Percentiles rank a stretch among this genome's conserved stretches.
Conservation (phyloP, 805 yeast genomes). For the Kodamaea nitidulidarum region DNA sequence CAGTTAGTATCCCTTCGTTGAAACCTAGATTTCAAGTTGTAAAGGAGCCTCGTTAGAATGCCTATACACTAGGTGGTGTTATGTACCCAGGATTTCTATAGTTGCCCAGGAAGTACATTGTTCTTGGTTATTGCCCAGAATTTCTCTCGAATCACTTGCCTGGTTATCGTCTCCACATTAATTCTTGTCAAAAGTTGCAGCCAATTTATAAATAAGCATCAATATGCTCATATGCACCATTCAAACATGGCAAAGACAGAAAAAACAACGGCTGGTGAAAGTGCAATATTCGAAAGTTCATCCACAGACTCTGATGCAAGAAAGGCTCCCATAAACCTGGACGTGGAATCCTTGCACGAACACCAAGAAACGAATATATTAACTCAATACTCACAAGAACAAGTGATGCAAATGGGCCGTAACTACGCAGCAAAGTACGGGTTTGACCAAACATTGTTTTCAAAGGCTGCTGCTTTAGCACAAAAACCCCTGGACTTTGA, state of each 20-base stretch:
- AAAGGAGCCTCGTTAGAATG: too few species aligned
- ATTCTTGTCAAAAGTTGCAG: background rate
- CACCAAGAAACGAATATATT: slow-evolving; percentile 37
- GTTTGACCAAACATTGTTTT: slow-evolving; percentile 56
- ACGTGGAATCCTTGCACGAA: background rate
- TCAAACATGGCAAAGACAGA: background rate
- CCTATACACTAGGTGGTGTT: too few species aligned
- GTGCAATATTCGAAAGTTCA: background rate
- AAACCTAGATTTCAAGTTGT: too few species aligned
- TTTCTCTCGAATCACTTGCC: too few species aligned
- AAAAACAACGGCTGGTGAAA: background rate
- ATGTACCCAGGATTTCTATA: too few species aligned
- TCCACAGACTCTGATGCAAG: background rate
- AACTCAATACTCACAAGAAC: slow-evolving; percentile 55
- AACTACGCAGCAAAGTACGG: slow-evolving; percentile 55
- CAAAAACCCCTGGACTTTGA: slow-evolving; percentile 54
- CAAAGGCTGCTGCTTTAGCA: slow-evolving; percentile 57
- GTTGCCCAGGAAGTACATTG: too few species aligned
- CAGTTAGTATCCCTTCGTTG: too few species aligned
- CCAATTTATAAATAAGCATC: background rate
- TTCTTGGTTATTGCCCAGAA: too few species aligned
- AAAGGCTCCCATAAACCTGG: background rate
- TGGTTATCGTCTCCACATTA: background rate
- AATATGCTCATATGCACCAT: too few species aligned
- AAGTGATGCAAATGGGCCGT: slow-evolving; percentile 67